Evolutionary conservation across 257 asterid species (phyloP).

Genomic region (Capsicum chinense): DNA sequence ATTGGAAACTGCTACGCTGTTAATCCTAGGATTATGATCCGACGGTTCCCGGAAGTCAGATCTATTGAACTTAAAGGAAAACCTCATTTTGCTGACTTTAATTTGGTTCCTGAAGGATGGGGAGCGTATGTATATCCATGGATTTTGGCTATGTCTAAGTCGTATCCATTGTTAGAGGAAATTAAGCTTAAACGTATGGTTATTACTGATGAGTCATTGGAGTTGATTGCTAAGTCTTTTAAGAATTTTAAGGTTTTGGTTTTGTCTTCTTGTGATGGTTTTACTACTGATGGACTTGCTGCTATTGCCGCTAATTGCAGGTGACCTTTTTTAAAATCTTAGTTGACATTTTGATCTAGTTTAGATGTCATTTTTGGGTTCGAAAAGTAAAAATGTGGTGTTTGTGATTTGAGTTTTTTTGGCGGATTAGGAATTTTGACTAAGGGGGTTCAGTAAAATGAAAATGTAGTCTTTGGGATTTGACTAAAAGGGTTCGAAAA

Average conservation of each 20-base stretch:
- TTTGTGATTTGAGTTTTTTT: no score
- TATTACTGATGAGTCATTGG: constrained; percentile 77
- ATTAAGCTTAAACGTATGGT: constrained; percentile 89
- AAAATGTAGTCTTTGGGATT: no score
- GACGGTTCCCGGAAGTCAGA: constrained; percentile 77
- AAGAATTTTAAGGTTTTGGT: constrained; percentile 80
- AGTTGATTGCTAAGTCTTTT: constrained; percentile 73
- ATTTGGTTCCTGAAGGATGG: constrained; percentile 93
- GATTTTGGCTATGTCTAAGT: constrained; percentile 67
- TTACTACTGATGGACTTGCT: constrained; percentile 85
- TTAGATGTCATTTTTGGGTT: no score
- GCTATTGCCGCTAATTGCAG: constrained; percentile 94
- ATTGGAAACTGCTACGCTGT: constrained; percentile 90
- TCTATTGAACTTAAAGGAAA: constrained; percentile 82
- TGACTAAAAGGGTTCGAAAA: no score
- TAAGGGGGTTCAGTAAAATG: no score
- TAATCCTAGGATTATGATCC: constrained; percentile 68
- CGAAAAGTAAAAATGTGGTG: no score
- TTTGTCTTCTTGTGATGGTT: constrained; percentile 80
- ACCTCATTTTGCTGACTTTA: constrained; percentile 95
- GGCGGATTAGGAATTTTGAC: no score
- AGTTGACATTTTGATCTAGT: background rate
- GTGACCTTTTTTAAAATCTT: constrained; percentile 36
- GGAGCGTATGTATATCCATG: constrained; percentile 79
- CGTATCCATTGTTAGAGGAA: constrained; percentile 85